Conservation (phyloP, 768 basidiomycete genomes). For the Boletus pseudopeckii region DNA sequence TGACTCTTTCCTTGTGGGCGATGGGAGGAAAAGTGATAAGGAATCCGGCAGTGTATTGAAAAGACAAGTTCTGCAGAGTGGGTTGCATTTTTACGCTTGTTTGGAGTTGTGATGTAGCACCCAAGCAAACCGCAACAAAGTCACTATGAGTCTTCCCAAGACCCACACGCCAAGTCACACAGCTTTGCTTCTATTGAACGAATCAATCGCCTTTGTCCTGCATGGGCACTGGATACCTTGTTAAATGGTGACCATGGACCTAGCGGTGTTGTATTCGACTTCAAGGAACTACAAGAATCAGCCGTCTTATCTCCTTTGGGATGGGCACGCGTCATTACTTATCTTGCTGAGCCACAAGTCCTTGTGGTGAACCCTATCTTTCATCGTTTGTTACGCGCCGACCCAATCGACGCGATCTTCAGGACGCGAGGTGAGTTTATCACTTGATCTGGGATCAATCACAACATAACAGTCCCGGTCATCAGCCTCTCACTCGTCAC, state of each 20-base stretch:
- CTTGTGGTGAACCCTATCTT: not conserved
- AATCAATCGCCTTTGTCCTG: not conserved
- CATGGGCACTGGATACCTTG: not conserved
- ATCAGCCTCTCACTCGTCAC: not conserved
- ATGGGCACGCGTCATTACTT: not conserved
- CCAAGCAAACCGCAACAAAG: not conserved
- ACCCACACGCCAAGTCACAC: too few relatives aligned
- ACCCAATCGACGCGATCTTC: not conserved
- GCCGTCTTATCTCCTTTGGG: conserved; percentile 5
- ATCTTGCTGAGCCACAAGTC: not conserved
- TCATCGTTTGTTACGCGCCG: not conserved
- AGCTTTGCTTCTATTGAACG: too few relatives aligned
- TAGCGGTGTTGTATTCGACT: not conserved
- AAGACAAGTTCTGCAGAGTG: not conserved
- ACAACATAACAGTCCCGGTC: not conserved
- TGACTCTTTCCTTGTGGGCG: conserved; percentile 20
- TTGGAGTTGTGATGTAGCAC: conserved; percentile 15
- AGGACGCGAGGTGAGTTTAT: not conserved
- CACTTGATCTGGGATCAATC: not conserved
- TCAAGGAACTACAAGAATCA: not conserved
- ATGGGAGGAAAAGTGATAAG: conserved; percentile 30
- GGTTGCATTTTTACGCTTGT: conserved; percentile 14
- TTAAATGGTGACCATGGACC: too few relatives aligned
- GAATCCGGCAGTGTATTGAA: conserved; percentile 17
- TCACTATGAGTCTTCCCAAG: too few relatives aligned